phyloP scores from a whole-genome alignment of 306 rosid species.

The Alnus glutinosa region DNA sequence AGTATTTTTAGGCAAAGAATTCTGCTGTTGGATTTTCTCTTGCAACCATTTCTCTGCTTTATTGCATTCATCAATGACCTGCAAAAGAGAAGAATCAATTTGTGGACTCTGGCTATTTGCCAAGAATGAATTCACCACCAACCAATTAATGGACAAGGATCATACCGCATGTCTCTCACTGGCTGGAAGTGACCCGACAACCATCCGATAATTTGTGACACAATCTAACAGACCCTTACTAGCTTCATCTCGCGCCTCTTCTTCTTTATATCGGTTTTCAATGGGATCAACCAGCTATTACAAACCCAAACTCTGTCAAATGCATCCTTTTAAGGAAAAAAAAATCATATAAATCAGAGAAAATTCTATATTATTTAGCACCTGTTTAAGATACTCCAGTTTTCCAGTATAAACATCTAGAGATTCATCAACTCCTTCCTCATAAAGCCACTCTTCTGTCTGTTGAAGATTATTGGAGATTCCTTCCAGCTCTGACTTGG shows the following conservation, averaged over 20 bases:
- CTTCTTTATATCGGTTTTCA: conserved; percentile 6
- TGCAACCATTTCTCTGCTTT: conserved; percentile 6
- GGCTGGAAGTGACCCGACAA: neutral
- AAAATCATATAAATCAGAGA: neutral
- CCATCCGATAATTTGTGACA: neutral
- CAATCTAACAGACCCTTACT: neutral
- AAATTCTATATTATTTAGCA: neutral
- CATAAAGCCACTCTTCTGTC: conserved; percentile 10
- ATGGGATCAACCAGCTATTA: conserved; percentile 8
- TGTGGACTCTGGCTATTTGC: neutral
- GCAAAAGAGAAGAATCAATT: neutral
- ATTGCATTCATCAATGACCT: conserved; percentile 5
- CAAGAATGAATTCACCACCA: neutral
- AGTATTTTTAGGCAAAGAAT: conserved; percentile 4
- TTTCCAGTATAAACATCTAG: neutral
- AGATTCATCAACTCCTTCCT: conserved; percentile 8
- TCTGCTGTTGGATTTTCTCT: neutral
- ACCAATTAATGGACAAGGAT: neutral
- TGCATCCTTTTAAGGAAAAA: neutral
- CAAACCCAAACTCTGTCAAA: neutral
- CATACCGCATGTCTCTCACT: neutral
- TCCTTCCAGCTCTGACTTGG: neutral
- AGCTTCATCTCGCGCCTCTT: neutral
- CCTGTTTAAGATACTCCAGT: conserved; percentile 2
- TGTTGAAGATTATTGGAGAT: conserved; percentile 1